Conservation (phyloP, 129 eudicot genomes). For the Escallonia rubra region DNA sequence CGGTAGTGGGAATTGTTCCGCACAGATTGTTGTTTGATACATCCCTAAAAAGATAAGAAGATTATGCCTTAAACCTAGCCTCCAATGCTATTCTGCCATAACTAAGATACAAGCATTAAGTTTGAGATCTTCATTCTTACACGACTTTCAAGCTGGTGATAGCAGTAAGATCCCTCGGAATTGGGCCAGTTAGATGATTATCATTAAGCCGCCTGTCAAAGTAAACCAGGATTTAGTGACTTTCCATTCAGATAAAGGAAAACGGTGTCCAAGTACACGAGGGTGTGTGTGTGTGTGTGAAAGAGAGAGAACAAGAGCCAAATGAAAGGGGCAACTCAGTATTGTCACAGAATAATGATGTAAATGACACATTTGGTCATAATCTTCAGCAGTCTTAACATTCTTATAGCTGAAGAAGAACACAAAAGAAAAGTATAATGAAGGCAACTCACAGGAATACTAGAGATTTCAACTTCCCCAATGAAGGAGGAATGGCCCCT, state of each 20-base stretch:
- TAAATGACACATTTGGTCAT: too few species aligned
- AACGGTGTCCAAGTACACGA: too few species aligned
- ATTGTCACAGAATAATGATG: too few species aligned
- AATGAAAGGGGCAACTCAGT: too few species aligned
- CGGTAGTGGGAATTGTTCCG: constrained; percentile 80
- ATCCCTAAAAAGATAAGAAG: constrained; percentile 51
- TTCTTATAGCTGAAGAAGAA: not conserved
- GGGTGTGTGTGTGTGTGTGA: not conserved
- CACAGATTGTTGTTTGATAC: constrained; percentile 82
- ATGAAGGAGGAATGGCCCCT: constrained; percentile 75
- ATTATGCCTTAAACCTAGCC: not conserved
- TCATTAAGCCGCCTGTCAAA: constrained; percentile 82
- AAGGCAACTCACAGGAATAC: constrained; percentile 78
- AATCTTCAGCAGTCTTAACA: not conserved
- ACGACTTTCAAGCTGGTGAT: constrained; percentile 86
- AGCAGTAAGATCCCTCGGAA: constrained; percentile 61
- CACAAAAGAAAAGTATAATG: not conserved
- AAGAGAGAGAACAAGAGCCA: too few species aligned
- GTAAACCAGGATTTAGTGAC: constrained; percentile 11
- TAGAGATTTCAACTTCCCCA: constrained; percentile 77
- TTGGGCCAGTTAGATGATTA: constrained; percentile 62
- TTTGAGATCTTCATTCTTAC: constrained; percentile 38
- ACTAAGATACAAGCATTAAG: constrained; percentile 2
- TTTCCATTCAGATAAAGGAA: not conserved
- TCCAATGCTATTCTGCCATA: not conserved